Evolutionary conservation across 768 basidiomycete genomes (phyloP), one percentile per base, ranked within the genome.

Genomic region (Trametes villosa): DNA sequence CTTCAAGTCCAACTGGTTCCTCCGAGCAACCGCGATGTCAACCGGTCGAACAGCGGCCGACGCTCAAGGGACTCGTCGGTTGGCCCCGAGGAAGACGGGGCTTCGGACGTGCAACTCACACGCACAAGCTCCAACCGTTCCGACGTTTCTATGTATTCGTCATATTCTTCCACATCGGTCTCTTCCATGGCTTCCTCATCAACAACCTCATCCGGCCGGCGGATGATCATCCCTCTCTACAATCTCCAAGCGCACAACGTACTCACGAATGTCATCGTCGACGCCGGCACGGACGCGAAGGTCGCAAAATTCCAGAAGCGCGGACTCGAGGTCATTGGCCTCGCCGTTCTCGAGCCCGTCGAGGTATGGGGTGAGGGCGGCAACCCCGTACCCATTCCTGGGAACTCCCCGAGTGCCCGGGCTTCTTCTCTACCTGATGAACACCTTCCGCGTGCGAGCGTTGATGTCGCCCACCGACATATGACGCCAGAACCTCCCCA

Each of bases 1-100:
- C 80, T 96, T 1, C 95, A 97, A 68, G 87, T 97, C 12, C 95
- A 97, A 72, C 87, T 97, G 41, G 89, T 96, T 1, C 91, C 92
- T 6, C 89, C 87, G 41, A 81, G 76, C 64, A 76, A 76, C 53
- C 84, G 77, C 62, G 76, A 78, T 18, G 75, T 74, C 18, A 62
- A 64, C 27, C 60, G 68, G 9, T 71, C 71, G 26, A 68, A 74
- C 5, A 71, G 74, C 11, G 76, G 71, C 45, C 73, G 80, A 20
- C 78, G 81, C 57, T 81, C 84, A 26, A 68, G 80, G 46, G 84
- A 86, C 60, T 63, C 71, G 36, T 70, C 77, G 0, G 59, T 72
- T 20, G 72, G 77, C 6, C 67, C 75, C 4, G 64, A 69, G 20
- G 67, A 63, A 49, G 57, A 68, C 67, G 46, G 54, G 63, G 12